Conservation (phyloP, 2,329 filamentous ascomycete genomes). For the Aspergillus viridinutans region DNA sequence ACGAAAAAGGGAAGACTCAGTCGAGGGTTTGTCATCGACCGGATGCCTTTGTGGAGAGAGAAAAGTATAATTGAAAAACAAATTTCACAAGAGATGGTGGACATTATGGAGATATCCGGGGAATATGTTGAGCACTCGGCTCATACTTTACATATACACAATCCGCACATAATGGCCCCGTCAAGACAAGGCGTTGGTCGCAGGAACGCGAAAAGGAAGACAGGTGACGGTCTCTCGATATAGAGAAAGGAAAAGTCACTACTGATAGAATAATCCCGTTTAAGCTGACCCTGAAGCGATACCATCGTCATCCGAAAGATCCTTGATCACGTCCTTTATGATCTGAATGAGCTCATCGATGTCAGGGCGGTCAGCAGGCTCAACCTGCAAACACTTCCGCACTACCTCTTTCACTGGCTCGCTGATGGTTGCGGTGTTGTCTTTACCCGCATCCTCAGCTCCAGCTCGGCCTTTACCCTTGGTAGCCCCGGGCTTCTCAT, state of each 20-base stretch:
- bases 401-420: slow-evolving; percentile 84
- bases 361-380: slow-evolving; percentile 82
- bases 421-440: slow-evolving; percentile 60
- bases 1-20: too few species aligned
- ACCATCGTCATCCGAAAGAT: slow-evolving; percentile 60
- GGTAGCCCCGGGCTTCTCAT: slow-evolving; percentile 64
- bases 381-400: slow-evolving; percentile 76
- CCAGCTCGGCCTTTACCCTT: slow-evolving; percentile 53
- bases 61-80: not conserved
- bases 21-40: not conserved
- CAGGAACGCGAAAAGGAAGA: not conserved
- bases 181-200: not conserved
- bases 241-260: not conserved
- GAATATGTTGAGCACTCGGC: not conserved
- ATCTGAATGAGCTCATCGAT: slow-evolving; percentile 76
- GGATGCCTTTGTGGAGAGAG: not conserved
- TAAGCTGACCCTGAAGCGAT: slow-evolving; percentile 22
- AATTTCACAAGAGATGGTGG: not conserved
- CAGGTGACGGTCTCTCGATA: not conserved
- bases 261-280: not conserved
- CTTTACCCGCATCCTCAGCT: slow-evolving; percentile 18
- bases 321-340: slow-evolving; percentile 68
- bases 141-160: not conserved
- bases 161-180: not conserved
- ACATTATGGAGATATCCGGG: not conserved